Conservation (phyloP, 225 moss, liverwort and hornwort genomes). For the Physcomitrium patens region DNA sequence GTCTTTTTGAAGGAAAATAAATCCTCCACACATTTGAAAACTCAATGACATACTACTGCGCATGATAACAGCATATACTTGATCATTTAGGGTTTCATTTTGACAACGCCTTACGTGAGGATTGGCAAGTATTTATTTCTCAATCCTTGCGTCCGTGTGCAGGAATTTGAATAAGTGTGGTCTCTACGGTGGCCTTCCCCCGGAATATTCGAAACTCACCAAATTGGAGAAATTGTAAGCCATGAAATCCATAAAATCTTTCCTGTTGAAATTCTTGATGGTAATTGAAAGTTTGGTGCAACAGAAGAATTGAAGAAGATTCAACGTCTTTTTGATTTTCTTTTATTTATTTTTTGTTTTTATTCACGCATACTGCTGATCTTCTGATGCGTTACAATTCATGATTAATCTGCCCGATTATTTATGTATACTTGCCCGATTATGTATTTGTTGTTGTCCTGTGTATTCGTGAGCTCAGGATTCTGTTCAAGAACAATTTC, state of each 20-base stretch:
- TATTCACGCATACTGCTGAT: no score
- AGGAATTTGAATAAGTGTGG: constrained; percentile 60
- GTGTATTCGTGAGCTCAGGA: constrained; percentile 18
- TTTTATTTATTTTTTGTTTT: no score
- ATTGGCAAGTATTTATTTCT: background rate
- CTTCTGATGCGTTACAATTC: no score
- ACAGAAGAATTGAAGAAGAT: background rate
- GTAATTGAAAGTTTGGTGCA: background rate
- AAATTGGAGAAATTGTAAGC: constrained; percentile 48
- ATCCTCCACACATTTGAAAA: no score
- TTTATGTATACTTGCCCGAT: background rate
- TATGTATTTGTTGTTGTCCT: background rate
- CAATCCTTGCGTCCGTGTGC: constrained; percentile 15
- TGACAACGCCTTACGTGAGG: background rate
- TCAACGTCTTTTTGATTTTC: no score
- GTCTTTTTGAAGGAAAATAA: no score
- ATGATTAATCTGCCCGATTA: background rate
- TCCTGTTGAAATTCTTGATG: background rate
- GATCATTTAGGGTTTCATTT: background rate
- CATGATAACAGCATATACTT: background rate
- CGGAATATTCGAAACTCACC: constrained; percentile 45
- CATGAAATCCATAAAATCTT: background rate
- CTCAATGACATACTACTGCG: background rate
- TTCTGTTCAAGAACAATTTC: constrained; percentile 51
- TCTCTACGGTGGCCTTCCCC: constrained; percentile 54